phyloP scores from a whole-genome alignment of 805 yeast genomes.

The Lipomyces orientalis region DNA sequence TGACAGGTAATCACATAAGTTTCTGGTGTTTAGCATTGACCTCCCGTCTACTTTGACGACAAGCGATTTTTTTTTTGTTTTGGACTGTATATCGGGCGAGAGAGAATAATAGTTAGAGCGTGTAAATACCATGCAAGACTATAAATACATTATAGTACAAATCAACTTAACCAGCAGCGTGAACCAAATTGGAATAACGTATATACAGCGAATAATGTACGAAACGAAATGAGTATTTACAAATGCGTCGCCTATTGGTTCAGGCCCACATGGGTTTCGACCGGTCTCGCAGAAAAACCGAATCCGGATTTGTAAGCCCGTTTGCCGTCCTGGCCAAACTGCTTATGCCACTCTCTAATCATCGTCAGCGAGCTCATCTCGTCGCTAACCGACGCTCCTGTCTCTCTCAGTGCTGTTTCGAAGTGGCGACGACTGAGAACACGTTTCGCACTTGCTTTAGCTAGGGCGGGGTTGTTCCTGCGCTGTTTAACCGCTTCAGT shows the following conservation, averaged over 20 bases:
- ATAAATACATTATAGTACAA: not conserved
- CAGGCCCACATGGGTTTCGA: not conserved
- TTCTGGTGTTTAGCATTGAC: not conserved
- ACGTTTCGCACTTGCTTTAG: constrained; percentile 38
- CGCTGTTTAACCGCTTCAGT: constrained; percentile 73
- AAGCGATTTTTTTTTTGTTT: too few species aligned
- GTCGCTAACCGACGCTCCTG: constrained; percentile 32
- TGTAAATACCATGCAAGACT: not conserved
- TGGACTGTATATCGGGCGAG: not conserved
- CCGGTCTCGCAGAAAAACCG: not conserved
- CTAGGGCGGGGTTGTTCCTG: constrained; percentile 1
- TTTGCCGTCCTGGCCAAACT: constrained; percentile 29
- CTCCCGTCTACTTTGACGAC: too few species aligned
- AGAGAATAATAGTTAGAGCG: too few species aligned
- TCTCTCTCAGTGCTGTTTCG: constrained; percentile 28
- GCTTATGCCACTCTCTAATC: constrained; percentile 35
- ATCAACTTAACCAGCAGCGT: not conserved
- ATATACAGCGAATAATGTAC: not conserved
- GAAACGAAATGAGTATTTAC: not conserved
- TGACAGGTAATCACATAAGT: not conserved
- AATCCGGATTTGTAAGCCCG: not conserved
- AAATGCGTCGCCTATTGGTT: not conserved
- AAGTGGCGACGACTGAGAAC: constrained; percentile 26
- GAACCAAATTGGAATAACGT: not conserved
- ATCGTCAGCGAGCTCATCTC: constrained; percentile 31